Evolutionary conservation across 345 rosid species (phyloP).

Genomic region (Aurinia saxatilis): DNA sequence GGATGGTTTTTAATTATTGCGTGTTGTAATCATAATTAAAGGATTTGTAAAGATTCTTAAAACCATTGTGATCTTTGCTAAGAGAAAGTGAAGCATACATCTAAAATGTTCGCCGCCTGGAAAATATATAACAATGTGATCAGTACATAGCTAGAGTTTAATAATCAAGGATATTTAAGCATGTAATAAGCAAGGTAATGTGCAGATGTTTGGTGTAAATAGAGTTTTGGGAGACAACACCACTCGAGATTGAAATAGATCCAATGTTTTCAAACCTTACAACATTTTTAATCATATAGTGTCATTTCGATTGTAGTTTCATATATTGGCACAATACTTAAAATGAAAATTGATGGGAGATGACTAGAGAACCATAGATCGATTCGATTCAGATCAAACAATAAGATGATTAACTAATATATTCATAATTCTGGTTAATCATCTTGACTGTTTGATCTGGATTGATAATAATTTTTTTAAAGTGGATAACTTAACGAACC

Average conservation of each 20-base stretch:
- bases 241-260: background rate
- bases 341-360: background rate
- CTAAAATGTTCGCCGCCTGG: slow-evolving; percentile 1
- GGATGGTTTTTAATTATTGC: background rate
- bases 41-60: background rate
- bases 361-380: background rate
- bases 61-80: slow-evolving; percentile 8
- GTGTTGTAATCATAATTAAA: background rate
- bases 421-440: no score
- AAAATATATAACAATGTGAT: background rate
- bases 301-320: no score
- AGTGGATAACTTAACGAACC: no score
- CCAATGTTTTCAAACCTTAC: background rate
- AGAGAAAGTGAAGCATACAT: slow-evolving; percentile 14
- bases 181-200: background rate
- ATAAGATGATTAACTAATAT: no score
- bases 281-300: no score
- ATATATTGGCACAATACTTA: background rate
- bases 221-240: background rate
- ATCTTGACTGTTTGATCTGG: no score
- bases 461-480: no score
- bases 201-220: background rate
- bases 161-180: background rate
- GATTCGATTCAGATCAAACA: no score
- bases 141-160: background rate